These are phyloP conservation scores for Hortiboletus flavorubellus DNA, from an alignment of 768 basidiomycete genomes.

Conservation along the genomic window DNA sequence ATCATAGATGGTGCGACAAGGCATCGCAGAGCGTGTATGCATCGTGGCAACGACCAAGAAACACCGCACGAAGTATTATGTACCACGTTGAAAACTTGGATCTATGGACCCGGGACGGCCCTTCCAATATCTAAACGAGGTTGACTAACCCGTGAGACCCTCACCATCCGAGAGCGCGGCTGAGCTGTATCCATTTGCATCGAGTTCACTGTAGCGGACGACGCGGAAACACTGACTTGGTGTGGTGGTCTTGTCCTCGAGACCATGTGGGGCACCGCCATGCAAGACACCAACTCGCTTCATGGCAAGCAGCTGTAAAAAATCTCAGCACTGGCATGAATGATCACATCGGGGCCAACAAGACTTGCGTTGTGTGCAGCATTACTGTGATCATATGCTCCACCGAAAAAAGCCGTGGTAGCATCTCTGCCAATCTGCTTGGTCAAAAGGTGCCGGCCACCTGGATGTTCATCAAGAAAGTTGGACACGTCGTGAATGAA, in stretches of 20 bases:
- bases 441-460: conserved; percentile 79
- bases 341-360: not conserved
- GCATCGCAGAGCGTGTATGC: conserved; percentile 10
- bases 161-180: conserved; percentile 58
- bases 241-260: conserved; percentile 63
- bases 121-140: not conserved
- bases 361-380: conserved; percentile 71
- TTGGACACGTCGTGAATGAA: conserved; percentile 87
- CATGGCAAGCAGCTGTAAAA: conserved; percentile 36
- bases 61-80: conserved; percentile 3
- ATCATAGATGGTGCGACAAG: conserved; percentile 5
- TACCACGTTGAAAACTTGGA: conserved; percentile 5
- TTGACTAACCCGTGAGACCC: conserved; percentile 40
- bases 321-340: conserved; percentile 5
- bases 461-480: conserved; percentile 90
- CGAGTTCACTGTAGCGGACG: conserved; percentile 55
- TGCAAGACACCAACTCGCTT: conserved; percentile 55
- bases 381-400: conserved; percentile 85
- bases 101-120: not conserved
- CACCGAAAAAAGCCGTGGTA: conserved; percentile 92
- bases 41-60: conserved; percentile 10
- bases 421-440: conserved; percentile 89
- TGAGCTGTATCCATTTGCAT: conserved; percentile 47
- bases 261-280: conserved; percentile 50
- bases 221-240: conserved; percentile 72